Evolutionary conservation across 805 yeast genomes (phyloP).

Genomic region (Ogataea trehalophila): DNA sequence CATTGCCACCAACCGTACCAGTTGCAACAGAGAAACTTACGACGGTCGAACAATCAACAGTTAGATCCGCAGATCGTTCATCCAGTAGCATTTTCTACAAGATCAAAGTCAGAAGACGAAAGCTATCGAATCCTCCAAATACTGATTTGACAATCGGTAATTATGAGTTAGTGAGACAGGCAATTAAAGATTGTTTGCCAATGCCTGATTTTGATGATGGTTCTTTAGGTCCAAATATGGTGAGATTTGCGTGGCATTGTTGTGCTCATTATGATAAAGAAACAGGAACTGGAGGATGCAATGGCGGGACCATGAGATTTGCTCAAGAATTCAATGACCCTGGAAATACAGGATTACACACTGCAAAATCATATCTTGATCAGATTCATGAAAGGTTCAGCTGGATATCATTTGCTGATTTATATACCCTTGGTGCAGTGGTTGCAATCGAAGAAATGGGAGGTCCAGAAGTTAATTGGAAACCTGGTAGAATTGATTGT

Average conservation of each 20-base stretch:
- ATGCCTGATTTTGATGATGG: conserved; percentile 53
- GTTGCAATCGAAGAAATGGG: conserved; percentile 73
- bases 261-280: conserved; percentile 73
- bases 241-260: conserved; percentile 83
- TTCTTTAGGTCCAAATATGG: conserved; percentile 71
- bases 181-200: conserved; percentile 31
- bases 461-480: conserved; percentile 78
- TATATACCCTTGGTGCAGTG: conserved; percentile 76
- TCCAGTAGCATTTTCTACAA: conserved; percentile 19
- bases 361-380: conserved; percentile 52
- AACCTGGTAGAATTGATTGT: conserved; percentile 71
- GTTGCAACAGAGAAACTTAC: not conserved
- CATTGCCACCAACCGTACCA: not conserved
- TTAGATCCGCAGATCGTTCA: not conserved
- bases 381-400: conserved; percentile 54
- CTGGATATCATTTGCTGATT: conserved; percentile 75
- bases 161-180: conserved; percentile 32
- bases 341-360: conserved; percentile 60
- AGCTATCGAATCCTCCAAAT: not conserved
- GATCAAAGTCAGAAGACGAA: conserved; percentile 24
- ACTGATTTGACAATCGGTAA: conserved; percentile 23
- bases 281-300: conserved; percentile 55
- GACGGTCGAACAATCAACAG: conserved; percentile 5
- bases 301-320: conserved; percentile 63
- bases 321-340: conserved; percentile 50